These are phyloP conservation scores for Hericium coralloides DNA, from an alignment of 768 basidiomycete species.

Conservation along the genomic window DNA sequence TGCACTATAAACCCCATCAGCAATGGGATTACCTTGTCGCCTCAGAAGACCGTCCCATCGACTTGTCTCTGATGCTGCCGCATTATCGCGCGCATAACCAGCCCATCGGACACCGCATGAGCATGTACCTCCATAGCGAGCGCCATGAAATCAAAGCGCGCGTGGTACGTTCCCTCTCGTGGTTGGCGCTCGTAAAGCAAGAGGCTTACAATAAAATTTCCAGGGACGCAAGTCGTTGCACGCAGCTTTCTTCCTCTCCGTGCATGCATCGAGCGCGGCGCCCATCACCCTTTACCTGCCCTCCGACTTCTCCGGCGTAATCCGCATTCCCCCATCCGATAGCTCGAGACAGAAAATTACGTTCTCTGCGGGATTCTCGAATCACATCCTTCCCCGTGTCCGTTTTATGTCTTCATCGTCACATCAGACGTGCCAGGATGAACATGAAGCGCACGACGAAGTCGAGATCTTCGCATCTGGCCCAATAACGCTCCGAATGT, in stretches of 20 bases:
- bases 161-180: slow-evolving; percentile 43
- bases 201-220: not conserved
- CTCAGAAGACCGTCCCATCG: slow-evolving; percentile 40
- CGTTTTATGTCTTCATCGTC: slow-evolving; percentile 20
- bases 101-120: slow-evolving; percentile 62
- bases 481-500: slow-evolving; percentile 63
- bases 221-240: slow-evolving; percentile 23
- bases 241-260: slow-evolving; percentile 36
- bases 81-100: slow-evolving; percentile 73
- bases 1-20: slow-evolving; percentile 15
- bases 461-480: slow-evolving; percentile 56
- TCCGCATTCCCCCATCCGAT: slow-evolving; percentile 31
- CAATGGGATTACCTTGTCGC: slow-evolving; percentile 59
- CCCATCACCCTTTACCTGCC: slow-evolving; percentile 72
- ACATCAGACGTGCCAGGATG: slow-evolving; percentile 14
- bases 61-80: slow-evolving; percentile 61
- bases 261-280: slow-evolving; percentile 46
- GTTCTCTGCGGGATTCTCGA: slow-evolving; percentile 68
- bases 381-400: slow-evolving; percentile 40
- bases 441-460: slow-evolving; percentile 34
- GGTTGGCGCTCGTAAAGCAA: not conserved
- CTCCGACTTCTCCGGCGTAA: slow-evolving; percentile 68
- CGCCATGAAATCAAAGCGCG: slow-evolving; percentile 53
- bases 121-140: slow-evolving; percentile 53
- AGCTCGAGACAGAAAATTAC: slow-evolving; percentile 21